Evolutionary conservation across 2,329 filamentous ascomycete genomes (phyloP).

Genomic region (Pseudocercospora vitis): DNA sequence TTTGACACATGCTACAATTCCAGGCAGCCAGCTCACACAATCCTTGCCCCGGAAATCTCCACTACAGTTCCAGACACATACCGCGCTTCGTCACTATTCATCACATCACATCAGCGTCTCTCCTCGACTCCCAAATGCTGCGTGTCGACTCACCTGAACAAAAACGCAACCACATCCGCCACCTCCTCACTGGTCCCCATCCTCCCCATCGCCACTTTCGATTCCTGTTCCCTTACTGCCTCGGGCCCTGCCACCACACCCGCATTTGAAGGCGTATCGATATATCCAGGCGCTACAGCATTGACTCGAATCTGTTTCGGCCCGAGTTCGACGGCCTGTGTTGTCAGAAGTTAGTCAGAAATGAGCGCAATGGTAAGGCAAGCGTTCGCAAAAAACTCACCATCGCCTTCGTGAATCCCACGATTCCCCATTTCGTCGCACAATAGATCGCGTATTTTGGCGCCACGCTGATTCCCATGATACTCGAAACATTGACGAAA

Average conservation of each 20-base stretch:
- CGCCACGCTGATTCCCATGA: slow-evolving; percentile 40
- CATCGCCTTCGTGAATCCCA: slow-evolving; percentile 50
- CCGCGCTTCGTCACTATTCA: slow-evolving; percentile 41
- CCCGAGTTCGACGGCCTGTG: slow-evolving; percentile 1
- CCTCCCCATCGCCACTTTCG: slow-evolving; percentile 45
- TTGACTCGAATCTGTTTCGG: slow-evolving; percentile 43
- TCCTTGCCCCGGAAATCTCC: slow-evolving; percentile 48
- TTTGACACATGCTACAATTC: too few relatives aligned
- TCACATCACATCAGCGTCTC: not conserved
- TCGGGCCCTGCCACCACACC: slow-evolving; percentile 52
- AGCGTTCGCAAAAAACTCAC: too few relatives aligned
- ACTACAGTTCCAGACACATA: slow-evolving; percentile 53
- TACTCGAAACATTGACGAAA: slow-evolving; percentile 46
- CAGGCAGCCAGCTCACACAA: not conserved
- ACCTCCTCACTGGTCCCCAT: slow-evolving; percentile 51
- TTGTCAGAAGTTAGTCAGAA: too few relatives aligned
- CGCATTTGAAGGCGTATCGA: slow-evolving; percentile 52
- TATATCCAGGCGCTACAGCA: slow-evolving; percentile 45
- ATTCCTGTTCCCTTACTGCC: slow-evolving; percentile 42
- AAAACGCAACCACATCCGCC: slow-evolving; percentile 52
- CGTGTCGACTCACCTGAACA: slow-evolving; percentile 40
- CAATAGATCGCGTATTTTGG: slow-evolving; percentile 46
- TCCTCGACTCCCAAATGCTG: not conserved
- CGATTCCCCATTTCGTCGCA: slow-evolving; percentile 45
- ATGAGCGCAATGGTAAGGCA: too few relatives aligned